Evolutionary conservation across 176 grass and related monocot genomes (phyloP), one percentile per base, ranked within the genome.

Genomic region (Aegilops tauschii): DNA sequence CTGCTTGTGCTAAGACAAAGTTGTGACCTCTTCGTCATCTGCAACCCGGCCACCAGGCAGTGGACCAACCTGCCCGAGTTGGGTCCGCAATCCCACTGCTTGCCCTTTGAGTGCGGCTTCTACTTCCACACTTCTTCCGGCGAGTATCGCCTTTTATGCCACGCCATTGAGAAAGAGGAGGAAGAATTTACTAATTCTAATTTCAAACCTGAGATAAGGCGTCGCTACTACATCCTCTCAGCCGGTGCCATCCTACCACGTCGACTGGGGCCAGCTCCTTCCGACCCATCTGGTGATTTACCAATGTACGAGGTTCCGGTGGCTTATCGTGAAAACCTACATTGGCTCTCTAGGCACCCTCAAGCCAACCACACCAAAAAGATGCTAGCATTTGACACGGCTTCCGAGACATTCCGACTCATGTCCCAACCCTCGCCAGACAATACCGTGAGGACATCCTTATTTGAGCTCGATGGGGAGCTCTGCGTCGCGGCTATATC

Each of bases 91-190:
- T 34, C 54, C 4, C 62, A 34, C 21, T 13, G 2, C 54, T 1
- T 18, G 17, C 32, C 36, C 32, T 8, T 23, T 20, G 5, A 18
- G 0, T 61, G 76, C 54, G 54, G 76, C 20, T 79, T 79, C 76
- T 79, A 61, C 52, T 13, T 1, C 31, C 76, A 79, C 76, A 10
- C 10, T 56, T 1, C 37, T 5, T 61, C 54, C 31, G 54, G 30
- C 18, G 35, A 79, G 54, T 79, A 79, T 17, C 76, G 76, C 76
- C 76, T 61, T 10, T 29, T 79, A 4, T 79, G 76, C 54, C 76
- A 79, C 1, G 32, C 2, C 1, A 21, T 61, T 4, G 20, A 35
- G 30, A 16, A 2, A 25, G 16, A 6, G 32, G 20, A 10, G 37
- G 36, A 73, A 23, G 21, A 10, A 44, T 39, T 39, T 39, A 39